These are phyloP conservation scores for Fusarium sp. DNA, from an alignment of 2,329 filamentous ascomycete species.

Conservation along the genomic window DNA sequence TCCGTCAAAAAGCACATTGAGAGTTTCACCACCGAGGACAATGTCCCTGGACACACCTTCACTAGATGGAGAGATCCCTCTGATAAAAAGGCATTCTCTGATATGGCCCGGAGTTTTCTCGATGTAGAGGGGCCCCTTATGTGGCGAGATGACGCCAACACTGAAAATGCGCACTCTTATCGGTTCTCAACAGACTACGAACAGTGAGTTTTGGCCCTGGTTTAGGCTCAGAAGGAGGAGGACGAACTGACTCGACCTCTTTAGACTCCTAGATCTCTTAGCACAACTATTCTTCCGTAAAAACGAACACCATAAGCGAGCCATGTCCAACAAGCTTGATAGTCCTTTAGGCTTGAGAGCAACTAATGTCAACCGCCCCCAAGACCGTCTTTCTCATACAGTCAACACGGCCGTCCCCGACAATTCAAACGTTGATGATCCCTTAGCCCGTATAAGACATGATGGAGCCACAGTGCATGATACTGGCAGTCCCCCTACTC, in stretches of 20 bases:
- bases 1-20: neutral
- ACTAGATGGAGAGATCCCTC: neutral
- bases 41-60: neutral
- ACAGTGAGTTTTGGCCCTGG: neutral
- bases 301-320: neutral
- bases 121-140: neutral
- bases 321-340: neutral
- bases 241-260: neutral
- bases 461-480: neutral
- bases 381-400: neutral
- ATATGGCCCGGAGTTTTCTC: neutral
- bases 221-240: neutral
- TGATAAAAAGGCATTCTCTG: neutral
- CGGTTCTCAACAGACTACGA: neutral
- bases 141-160: neutral
- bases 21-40: neutral
- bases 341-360: too few relatives aligned
- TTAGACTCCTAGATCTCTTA: neutral
- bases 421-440: too few relatives aligned
- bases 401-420: neutral
- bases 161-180: neutral
- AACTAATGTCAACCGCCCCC: too few relatives aligned
- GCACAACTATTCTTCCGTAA: conserved; percentile 2
- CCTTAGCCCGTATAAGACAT: neutral
- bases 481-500: neutral